Evolutionary conservation across 768 basidiomycete genomes (phyloP).

Genomic region (Lactarius sanguifluus): DNA sequence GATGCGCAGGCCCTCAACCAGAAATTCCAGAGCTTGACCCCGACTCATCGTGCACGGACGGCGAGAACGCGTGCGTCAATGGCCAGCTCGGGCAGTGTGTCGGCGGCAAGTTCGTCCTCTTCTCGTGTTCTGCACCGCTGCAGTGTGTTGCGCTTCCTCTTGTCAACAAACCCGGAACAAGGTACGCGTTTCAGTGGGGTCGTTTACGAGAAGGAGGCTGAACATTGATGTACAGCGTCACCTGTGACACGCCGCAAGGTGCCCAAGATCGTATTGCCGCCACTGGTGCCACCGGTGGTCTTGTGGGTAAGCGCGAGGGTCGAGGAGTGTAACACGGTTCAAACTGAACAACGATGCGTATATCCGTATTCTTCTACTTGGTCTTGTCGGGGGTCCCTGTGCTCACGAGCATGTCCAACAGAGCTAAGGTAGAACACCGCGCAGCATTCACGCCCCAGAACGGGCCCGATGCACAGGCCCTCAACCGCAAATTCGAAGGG

Average conservation of each 20-base stretch:
- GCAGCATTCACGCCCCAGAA: conserved; percentile 30
- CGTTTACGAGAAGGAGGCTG: background rate
- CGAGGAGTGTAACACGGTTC: background rate
- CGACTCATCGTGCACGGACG: conserved; percentile 39
- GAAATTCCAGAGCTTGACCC: conserved; percentile 28
- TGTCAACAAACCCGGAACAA: conserved; percentile 36
- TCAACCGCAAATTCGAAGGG: conserved; percentile 30
- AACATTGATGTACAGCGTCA: conserved; percentile 28
- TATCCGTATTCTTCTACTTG: background rate
- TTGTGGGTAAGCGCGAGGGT: conserved; percentile 25
- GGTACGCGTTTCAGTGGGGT: conserved; percentile 20
- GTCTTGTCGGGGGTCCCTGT: background rate
- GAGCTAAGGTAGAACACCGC: conserved; percentile 8
- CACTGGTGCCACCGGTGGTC: conserved; percentile 31
- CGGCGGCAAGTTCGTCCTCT: conserved; percentile 26
- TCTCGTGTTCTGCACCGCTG: conserved; percentile 21
- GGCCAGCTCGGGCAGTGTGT: conserved; percentile 31
- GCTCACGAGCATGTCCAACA: background rate
- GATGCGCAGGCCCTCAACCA: conserved; percentile 33
- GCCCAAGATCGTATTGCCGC: conserved; percentile 29
- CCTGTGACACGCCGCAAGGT: conserved; percentile 28
- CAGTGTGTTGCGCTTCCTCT: conserved; percentile 35
- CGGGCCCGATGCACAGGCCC: conserved; percentile 32
- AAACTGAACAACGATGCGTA: background rate
- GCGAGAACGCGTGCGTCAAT: conserved; percentile 31